phyloP scores from a whole-genome alignment of 768 basidiomycete species.

The Trametes gibbosa region DNA sequence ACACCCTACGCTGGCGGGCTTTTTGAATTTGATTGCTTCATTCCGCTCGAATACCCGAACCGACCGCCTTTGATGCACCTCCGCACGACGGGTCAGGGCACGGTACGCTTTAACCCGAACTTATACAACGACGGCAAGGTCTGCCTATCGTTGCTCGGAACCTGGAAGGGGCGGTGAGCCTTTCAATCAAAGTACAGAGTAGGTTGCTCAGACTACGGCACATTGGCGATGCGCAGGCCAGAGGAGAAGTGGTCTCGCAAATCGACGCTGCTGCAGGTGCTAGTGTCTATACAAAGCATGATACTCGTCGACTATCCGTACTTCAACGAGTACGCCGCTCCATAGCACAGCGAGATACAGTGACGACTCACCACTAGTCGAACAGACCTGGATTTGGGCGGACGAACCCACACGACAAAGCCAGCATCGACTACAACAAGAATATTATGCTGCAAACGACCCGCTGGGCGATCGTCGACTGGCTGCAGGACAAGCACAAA shows the following conservation, averaged over 20 bases:
- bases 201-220: background rate
- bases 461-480: conserved; percentile 53
- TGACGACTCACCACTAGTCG: background rate
- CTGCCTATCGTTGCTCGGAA: conserved; percentile 54
- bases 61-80: conserved; percentile 47
- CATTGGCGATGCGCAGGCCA: conserved; percentile 22
- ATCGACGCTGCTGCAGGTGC: conserved; percentile 55
- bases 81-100: conserved; percentile 50
- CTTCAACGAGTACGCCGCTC: conserved; percentile 49
- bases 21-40: conserved; percentile 61
- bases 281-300: conserved; percentile 60
- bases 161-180: conserved; percentile 48
- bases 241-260: conserved; percentile 47
- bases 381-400: conserved; percentile 51
- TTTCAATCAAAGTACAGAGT: background rate
- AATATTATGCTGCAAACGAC: conserved; percentile 43
- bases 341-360: background rate
- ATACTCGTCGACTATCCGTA: conserved; percentile 53
- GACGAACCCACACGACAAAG: conserved; percentile 34
- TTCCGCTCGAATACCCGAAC: conserved; percentile 50
- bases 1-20: conserved; percentile 69
- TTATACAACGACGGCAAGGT: conserved; percentile 50
- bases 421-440: conserved; percentile 47
- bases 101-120: conserved; percentile 56
- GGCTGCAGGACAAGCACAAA: conserved; percentile 44